Percentiles rank a stretch among this genome's conserved stretches.
These are phyloP conservation scores for Pilasporangium apinafurcum DNA, from an alignment of 352 stramenopile genomes.

Conservation along the genomic window DNA sequence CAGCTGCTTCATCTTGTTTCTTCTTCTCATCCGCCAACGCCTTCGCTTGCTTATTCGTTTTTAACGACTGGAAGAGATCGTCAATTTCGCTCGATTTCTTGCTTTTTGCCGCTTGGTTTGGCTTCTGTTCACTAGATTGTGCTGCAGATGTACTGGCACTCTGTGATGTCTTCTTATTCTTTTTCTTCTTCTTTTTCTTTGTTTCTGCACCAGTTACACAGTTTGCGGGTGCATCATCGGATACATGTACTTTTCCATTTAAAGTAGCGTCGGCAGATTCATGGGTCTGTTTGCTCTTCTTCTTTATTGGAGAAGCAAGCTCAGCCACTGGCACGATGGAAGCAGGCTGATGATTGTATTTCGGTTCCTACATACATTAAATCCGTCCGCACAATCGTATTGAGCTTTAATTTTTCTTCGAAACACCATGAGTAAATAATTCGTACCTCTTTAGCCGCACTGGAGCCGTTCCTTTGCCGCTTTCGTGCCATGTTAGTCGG, in stretches of 20 bases:
- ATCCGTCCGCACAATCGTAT: too few relatives aligned
- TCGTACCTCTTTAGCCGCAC: too few relatives aligned
- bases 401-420: too few relatives aligned
- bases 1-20: conserved; percentile 36
- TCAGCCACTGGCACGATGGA: too few relatives aligned
- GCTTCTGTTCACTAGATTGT: background rate
- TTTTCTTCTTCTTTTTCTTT: conserved; percentile 19
- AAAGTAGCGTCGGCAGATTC: background rate
- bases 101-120: conserved; percentile 4
- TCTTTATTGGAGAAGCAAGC: too few relatives aligned
- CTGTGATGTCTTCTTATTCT: conserved; percentile 1
- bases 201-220: conserved; percentile 3
- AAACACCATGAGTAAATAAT: too few relatives aligned
- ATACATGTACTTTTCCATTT: too few relatives aligned
- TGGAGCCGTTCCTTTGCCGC: too few relatives aligned
- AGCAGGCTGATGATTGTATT: too few relatives aligned
- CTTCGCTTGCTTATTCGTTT: conserved; percentile 71
- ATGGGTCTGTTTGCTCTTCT: conserved; percentile 7
- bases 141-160: background rate
- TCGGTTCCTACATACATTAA: too few relatives aligned
- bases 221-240: background rate
- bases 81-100: conserved; percentile 52
- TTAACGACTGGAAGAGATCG: conserved; percentile 70
- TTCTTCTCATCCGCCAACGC: conserved; percentile 47
- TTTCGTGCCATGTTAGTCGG: too few relatives aligned